Base-by-base conservation (phyloP, 768 basidiomycete species). In the Suillus brevipes region DNA sequence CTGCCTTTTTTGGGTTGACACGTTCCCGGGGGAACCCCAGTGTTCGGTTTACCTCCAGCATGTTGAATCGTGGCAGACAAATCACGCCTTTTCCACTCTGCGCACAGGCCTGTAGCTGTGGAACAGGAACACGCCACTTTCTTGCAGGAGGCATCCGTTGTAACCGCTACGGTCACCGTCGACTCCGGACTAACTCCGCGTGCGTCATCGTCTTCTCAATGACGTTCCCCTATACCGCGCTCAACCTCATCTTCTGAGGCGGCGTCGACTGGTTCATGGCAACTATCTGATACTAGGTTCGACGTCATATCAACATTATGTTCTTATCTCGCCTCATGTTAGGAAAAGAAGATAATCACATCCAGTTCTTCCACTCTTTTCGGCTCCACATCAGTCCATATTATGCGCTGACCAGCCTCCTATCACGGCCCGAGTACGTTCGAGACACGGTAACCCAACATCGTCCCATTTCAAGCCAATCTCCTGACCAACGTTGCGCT, bases 241-340 rank as follows among this genome's bases (percentile, higher is more conserved):
- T n/a, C 47, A 13, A 18, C 31, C 6, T 34, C 16, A 55, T 20
- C 52, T n/a, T n/a, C n/a, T n/a, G n/a, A n/a, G n/a, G n/a, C n/a
- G n/a, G n/a, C n/a, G n/a, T n/a, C n/a, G n/a, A n/a, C n/a, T n/a
- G n/a, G n/a, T n/a, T n/a, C 49, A 53, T 34, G 4, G 31, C 31
- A 34, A 18, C 28, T 50, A 14, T 28, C 49, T 25, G 2, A 50
- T 4, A 13, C 7, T n/a, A n/a, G n/a, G n/a, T n/a, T n/a, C n/a
- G n/a, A 34, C 12, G 6, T 34, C 53, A 55, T 53, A 34, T 34
- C 12, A 34, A n/a, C 6, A n/a, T 31, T 52, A 28, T 2, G 5
- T 28, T 53, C 52, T 59, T 59, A 59, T 59, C 58, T 59, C 3
- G 58, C 58, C 58, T 59, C 58, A 1, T 59, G 58, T 18, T 8